phyloP scores from a whole-genome alignment of 1,284 basidiomycete genomes.

The Athelia sp. region DNA sequence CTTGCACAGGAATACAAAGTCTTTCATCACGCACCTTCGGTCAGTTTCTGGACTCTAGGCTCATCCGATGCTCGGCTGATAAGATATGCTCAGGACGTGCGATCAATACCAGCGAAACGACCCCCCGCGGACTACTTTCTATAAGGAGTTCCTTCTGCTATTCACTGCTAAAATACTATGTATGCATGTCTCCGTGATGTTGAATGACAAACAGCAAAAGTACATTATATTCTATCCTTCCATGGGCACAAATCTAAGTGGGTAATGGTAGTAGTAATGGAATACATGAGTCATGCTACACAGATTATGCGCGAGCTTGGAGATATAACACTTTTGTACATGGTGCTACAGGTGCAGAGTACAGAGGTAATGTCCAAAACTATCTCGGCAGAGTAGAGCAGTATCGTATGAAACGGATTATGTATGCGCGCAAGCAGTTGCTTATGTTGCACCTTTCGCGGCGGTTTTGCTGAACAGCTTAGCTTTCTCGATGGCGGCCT shows the following conservation, averaged over 20 bases:
- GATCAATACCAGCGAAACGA: slow-evolving; percentile 82
- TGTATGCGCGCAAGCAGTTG: neutral
- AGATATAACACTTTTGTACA: no score
- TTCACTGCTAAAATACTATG: neutral
- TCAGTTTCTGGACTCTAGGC: slow-evolving; percentile 29
- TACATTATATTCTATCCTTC: neutral
- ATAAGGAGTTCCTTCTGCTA: slow-evolving; percentile 18
- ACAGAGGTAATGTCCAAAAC: no score
- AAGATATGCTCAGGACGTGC: slow-evolving; percentile 57
- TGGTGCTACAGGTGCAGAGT: no score
- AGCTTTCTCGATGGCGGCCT: slow-evolving; percentile 83
- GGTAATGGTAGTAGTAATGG: neutral
- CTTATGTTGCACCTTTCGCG: slow-evolving; percentile 54
- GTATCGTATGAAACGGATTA: neutral
- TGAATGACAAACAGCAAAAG: neutral
- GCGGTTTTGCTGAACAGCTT: slow-evolving; percentile 84
- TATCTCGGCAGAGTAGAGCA: no score
- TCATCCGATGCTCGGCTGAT: slow-evolving; percentile 13
- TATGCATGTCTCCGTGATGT: neutral
- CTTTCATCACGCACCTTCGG: slow-evolving; percentile 73
- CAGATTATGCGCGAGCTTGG: neutral
- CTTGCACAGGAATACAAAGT: slow-evolving; percentile 91
- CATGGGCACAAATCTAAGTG: neutral
- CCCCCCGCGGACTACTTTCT: slow-evolving; percentile 85
- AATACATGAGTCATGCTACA: neutral